Percentiles rank a stretch among this genome's conserved stretches.
phyloP scores from a whole-genome alignment of 768 basidiomycete species.

The Clitopilus passeckerianus region DNA sequence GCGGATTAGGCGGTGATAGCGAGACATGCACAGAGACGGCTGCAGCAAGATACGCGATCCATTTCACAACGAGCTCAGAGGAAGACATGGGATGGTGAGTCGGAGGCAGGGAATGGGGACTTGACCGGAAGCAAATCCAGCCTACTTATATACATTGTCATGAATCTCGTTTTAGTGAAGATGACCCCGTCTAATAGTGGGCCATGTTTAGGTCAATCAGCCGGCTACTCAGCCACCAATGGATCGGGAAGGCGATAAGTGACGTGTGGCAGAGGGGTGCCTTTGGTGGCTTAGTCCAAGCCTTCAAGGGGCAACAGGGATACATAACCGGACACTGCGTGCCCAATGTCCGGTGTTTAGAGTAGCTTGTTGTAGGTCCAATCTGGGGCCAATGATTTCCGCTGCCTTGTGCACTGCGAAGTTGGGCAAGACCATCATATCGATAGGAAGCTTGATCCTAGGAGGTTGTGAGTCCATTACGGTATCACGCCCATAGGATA shows the following conservation, averaged over 20 bases:
- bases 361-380: too few relatives aligned
- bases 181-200: not conserved
- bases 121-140: not conserved
- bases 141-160: not conserved
- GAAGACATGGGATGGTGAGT: constrained; percentile 2
- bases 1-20: constrained; percentile 33
- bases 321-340: too few relatives aligned
- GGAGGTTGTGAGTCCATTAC: too few relatives aligned
- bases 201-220: not conserved
- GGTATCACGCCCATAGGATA: too few relatives aligned
- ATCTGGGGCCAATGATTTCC: too few relatives aligned
- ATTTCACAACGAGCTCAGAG: constrained; percentile 12
- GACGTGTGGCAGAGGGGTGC: not conserved
- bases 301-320: not conserved
- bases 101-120: not conserved
- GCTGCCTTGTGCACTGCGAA: too few relatives aligned
- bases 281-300: not conserved
- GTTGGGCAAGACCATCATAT: too few relatives aligned
- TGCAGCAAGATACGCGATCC: constrained; percentile 19
- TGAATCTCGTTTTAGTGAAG: not conserved
- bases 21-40: constrained; percentile 29
- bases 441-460: too few relatives aligned
- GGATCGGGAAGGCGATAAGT: not conserved
- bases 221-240: not conserved
- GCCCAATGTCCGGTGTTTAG: too few relatives aligned